Evolutionary conservation across 2,329 filamentous ascomycete species (phyloP).

Genomic region (Penicillium carneum): DNA sequence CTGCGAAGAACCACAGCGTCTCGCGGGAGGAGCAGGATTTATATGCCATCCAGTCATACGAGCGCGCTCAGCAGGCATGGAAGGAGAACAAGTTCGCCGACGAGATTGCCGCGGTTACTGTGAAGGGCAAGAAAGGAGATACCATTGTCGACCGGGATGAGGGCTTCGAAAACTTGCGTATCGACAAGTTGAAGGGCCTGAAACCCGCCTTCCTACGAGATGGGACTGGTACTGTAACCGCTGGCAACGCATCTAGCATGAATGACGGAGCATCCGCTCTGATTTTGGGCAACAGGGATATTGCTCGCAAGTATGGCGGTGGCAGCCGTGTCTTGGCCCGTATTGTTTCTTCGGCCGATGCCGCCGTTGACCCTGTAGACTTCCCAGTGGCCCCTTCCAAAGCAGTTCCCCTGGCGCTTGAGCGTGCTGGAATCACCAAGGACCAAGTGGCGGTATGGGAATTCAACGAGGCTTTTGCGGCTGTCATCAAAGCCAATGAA

Average conservation of each 20-base stretch:
- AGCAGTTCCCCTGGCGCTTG: slow-evolving; percentile 86
- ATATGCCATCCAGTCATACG: slow-evolving; percentile 88
- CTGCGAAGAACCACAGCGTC: slow-evolving; percentile 84
- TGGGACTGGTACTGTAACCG: slow-evolving; percentile 87
- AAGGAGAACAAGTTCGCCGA: slow-evolving; percentile 81
- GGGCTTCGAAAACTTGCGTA: slow-evolving; percentile 83
- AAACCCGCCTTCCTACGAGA: slow-evolving; percentile 91
- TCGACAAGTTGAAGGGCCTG: slow-evolving; percentile 82
- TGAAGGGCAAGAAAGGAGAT: slow-evolving; percentile 84
- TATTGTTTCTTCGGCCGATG: slow-evolving; percentile 86
- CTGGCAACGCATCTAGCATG: slow-evolving; percentile 90
- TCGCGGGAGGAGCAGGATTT: slow-evolving; percentile 86
- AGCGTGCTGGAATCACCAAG: slow-evolving; percentile 87
- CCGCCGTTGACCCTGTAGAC: slow-evolving; percentile 87
- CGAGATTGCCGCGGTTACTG: slow-evolving; percentile 86
- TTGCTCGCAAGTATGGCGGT: slow-evolving; percentile 80
- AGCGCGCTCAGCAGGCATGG: slow-evolving; percentile 90
- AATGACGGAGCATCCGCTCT: slow-evolving; percentile 94
- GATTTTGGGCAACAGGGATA: slow-evolving; percentile 79
- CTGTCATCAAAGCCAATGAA: slow-evolving; percentile 91
- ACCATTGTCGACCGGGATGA: slow-evolving; percentile 82
- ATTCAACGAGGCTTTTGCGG: slow-evolving; percentile 97
- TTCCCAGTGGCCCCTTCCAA: slow-evolving; percentile 93
- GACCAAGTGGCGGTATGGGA: slow-evolving; percentile 95
- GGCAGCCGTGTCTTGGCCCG: slow-evolving; percentile 83